Conservation (phyloP, 2,329 filamentous ascomycete species). For the Teratosphaeria pseudoeucalypti region DNA sequence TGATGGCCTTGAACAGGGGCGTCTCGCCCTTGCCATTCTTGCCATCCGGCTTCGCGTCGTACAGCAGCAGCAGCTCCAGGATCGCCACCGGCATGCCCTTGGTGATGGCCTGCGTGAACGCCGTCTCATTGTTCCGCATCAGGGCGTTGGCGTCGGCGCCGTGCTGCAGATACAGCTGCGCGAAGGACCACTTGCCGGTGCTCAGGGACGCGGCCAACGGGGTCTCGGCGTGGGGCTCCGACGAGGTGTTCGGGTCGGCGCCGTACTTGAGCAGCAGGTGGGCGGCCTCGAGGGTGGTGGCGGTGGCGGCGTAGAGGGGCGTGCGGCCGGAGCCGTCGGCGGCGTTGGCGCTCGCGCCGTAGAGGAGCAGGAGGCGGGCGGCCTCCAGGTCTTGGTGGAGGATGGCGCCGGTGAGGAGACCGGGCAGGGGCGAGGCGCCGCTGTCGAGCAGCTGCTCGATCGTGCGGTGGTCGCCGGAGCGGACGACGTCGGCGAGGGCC, state of each 20-base stretch:
- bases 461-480: conserved; percentile 14
- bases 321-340: conserved; percentile 53
- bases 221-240: conserved; percentile 43
- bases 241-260: conserved; percentile 47
- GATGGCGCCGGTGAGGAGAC: conserved; percentile 15
- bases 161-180: conserved; percentile 51
- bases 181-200: conserved; percentile 45
- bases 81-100: conserved; percentile 46
- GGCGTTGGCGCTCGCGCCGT: conserved; percentile 48
- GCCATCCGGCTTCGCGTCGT: conserved; percentile 48
- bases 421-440: conserved; percentile 4
- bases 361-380: conserved; percentile 48
- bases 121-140: conserved; percentile 47
- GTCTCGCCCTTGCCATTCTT: conserved; percentile 55
- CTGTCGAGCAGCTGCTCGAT: conserved; percentile 17
- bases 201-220: conserved; percentile 43
- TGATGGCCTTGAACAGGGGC: conserved; percentile 53
- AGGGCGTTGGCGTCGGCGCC: conserved; percentile 47
- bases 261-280: conserved; percentile 52
- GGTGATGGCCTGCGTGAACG: conserved; percentile 50
- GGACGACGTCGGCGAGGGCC: conserved; percentile 28
- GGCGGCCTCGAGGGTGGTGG: conserved; percentile 44
- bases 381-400: conserved; percentile 16
- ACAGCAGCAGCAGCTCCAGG: conserved; percentile 49
- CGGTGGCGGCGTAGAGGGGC: conserved; percentile 42